These are phyloP conservation scores for Singerocomus rubriflavus DNA, from an alignment of 1,284 basidiomycete species.

Conservation along the genomic window DNA sequence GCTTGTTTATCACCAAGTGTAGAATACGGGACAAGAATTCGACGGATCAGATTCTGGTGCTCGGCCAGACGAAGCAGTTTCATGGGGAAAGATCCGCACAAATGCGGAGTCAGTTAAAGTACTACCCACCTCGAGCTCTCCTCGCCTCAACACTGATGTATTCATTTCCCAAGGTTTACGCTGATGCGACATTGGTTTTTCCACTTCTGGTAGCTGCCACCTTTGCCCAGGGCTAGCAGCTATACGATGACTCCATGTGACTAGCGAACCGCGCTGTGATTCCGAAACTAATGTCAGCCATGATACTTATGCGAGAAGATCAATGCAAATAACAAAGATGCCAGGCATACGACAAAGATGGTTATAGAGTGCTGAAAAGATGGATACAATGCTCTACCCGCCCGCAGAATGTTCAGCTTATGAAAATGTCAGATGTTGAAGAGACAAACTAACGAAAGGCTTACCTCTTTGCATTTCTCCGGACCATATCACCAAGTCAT, in stretches of 20 bases:
- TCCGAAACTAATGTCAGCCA: neutral
- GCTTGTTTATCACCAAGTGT: conserved; percentile 8
- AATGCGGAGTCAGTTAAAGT: conserved; percentile 93
- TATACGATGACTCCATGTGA: neutral
- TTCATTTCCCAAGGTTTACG: conserved; percentile 49
- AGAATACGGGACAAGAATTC: conserved; percentile 99
- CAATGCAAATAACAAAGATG: conserved; percentile 14
- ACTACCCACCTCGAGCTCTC: neutral
- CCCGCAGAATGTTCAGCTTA: conserved; percentile 23
- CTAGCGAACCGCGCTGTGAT: neutral
- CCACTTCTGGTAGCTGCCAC: conserved; percentile 87
- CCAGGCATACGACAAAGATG: conserved; percentile 2
- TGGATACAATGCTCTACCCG: conserved; percentile 11
- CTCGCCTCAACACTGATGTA: conserved; percentile 2
- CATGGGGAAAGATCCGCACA: conserved; percentile 98
- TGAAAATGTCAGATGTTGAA: conserved; percentile 14
- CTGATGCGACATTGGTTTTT: conserved; percentile 88
- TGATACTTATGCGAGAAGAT: neutral
- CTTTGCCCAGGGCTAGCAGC: conserved; percentile 56
- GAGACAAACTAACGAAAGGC: conserved; percentile 9
- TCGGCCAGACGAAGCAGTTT: conserved; percentile 95
- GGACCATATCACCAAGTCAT: conserved; percentile 65
- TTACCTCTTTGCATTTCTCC: conserved; percentile 50
- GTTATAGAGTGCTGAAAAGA: conserved; percentile 1
- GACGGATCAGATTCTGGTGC: conserved; percentile 98